Conservation (phyloP, 73 alveolate species). For the Paramecium sexaurelia region DNA sequence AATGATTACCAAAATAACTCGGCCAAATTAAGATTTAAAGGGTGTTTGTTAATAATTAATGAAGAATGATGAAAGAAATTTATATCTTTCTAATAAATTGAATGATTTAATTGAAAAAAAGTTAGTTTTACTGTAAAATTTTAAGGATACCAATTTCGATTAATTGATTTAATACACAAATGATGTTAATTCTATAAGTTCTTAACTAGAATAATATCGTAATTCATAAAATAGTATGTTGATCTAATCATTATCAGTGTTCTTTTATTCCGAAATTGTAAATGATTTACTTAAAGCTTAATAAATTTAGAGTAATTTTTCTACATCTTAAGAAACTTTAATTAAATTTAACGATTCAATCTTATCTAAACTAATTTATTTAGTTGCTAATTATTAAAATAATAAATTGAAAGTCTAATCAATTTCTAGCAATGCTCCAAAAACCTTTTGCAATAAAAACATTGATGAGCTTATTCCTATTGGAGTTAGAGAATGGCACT, state of each 20-base stretch:
- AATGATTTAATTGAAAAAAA: not conserved
- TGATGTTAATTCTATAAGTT: not conserved
- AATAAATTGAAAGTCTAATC: not conserved
- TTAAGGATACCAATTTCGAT: not conserved
- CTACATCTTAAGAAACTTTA: not conserved
- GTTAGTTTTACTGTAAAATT: not conserved
- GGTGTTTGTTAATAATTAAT: not conserved
- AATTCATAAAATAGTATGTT: not conserved
- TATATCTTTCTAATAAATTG: not conserved
- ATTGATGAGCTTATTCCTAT: not conserved
- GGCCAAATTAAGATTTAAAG: not conserved
- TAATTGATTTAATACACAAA: not conserved
- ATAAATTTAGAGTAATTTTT: not conserved
- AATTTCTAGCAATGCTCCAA: not conserved
- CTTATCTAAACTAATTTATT: not conserved
- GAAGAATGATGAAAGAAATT: not conserved
- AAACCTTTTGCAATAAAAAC: not conserved
- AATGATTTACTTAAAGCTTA: not conserved
- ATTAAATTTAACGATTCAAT: not conserved
- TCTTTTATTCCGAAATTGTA: not conserved
- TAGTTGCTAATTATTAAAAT: not conserved
- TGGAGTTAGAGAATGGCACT: slow-evolving; percentile 25
- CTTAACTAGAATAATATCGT: not conserved
- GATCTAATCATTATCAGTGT: not conserved
- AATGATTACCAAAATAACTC: not conserved